Evolutionary conservation across 75 land plant species (phyloP).

Genomic region (Adiantum capillusveneris): DNA sequence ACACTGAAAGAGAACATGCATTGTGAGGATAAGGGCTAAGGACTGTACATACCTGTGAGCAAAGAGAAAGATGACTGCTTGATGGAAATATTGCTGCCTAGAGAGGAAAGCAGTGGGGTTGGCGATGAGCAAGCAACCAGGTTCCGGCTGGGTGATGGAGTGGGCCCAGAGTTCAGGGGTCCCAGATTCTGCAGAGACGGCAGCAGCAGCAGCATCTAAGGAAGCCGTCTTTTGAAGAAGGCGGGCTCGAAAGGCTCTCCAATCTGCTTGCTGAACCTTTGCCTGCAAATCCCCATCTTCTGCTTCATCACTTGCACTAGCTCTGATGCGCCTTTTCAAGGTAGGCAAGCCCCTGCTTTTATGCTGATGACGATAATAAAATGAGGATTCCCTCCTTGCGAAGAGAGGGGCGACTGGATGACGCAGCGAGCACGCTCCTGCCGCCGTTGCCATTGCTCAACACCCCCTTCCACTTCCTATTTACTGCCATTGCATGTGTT

Average conservation of each 20-base stretch:
- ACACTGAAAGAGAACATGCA: too few species aligned
- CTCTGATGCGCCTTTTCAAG: too few species aligned
- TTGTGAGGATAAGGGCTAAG: too few species aligned
- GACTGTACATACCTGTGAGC: constrained; percentile 13
- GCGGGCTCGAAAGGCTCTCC: constrained; percentile 34
- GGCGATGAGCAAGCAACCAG: constrained; percentile 25
- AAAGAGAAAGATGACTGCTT: constrained; percentile 30
- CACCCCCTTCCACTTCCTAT: too few species aligned
- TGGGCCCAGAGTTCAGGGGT: constrained; percentile 23
- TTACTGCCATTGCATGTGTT: too few species aligned
- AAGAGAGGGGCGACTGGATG: not conserved
- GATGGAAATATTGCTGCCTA: constrained; percentile 21
- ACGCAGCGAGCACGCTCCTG: not conserved
- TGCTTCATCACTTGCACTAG: constrained; percentile 3
- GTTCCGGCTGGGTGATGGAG: constrained; percentile 17
- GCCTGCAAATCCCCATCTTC: constrained; percentile 12
- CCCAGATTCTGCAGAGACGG: not conserved
- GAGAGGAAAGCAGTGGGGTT: constrained; percentile 18
- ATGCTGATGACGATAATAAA: too few species aligned
- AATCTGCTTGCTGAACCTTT: constrained; percentile 18
- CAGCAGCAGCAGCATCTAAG: not conserved
- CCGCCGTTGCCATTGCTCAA: too few species aligned
- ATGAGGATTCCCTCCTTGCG: too few species aligned
- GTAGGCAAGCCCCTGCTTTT: too few species aligned
- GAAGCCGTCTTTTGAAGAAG: constrained; percentile 5